A percentile compares a stretch with the other conserved stretches of the same genome.
Evolutionary conservation across 116 monocot genomes (phyloP).

Genomic region (Papilionanthe hybrid): DNA sequence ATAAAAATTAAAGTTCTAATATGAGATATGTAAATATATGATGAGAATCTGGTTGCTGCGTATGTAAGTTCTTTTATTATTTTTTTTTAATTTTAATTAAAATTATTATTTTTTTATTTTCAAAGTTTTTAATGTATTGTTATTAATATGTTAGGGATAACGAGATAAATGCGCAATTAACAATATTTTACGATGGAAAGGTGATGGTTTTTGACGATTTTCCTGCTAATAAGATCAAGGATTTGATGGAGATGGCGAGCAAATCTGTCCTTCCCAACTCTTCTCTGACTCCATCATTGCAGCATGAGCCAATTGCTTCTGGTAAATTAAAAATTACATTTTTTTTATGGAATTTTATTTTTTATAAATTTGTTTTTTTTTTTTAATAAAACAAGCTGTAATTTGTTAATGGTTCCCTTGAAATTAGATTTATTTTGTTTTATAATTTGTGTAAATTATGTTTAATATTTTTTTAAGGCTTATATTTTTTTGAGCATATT

Average conservation of each 20-base stretch:
- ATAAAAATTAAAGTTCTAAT: too few species aligned
- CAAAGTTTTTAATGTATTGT: background rate
- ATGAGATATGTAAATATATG: too few species aligned
- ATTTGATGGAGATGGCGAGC: conserved; percentile 40
- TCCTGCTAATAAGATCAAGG: conserved; percentile 33
- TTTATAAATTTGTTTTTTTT: background rate
- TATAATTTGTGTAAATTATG: too few species aligned
- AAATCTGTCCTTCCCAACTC: background rate
- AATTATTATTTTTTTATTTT: background rate
- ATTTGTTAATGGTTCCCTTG: background rate
- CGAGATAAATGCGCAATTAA: conserved; percentile 29
- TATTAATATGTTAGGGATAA: background rate
- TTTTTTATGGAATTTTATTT: too few species aligned
- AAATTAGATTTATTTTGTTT: too few species aligned
- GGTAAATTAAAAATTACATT: background rate
- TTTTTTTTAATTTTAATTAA: too few species aligned
- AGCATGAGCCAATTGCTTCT: background rate
- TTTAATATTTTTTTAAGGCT: too few species aligned
- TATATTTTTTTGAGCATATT: too few species aligned
- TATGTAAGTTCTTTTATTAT: too few species aligned
- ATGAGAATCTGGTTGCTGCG: too few species aligned
- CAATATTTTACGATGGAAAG: conserved; percentile 69
- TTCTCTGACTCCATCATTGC: background rate
- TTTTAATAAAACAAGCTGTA: background rate
- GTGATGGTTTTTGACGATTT: conserved; percentile 68